phyloP scores from a whole-genome alignment of 2,329 filamentous ascomycete genomes.

The Aspergillus sp. region DNA sequence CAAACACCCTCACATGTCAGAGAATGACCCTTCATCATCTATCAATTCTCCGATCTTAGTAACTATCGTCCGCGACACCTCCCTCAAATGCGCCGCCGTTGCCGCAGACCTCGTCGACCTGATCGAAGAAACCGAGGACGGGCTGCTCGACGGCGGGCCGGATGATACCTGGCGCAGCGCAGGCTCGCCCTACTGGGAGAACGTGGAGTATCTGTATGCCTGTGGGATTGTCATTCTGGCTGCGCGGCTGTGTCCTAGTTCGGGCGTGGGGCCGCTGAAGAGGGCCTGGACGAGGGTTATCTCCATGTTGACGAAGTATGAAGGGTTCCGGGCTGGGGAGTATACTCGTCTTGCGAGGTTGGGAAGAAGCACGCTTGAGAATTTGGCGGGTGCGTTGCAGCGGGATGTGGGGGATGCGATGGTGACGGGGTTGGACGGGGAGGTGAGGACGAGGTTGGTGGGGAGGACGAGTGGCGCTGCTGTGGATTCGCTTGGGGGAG shows the following conservation, averaged over 20 bases:
- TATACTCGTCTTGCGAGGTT: neutral
- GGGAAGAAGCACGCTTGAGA: slow-evolving; percentile 10
- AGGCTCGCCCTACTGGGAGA: slow-evolving; percentile 18
- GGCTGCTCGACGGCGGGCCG: slow-evolving; percentile 5
- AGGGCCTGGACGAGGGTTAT: neutral
- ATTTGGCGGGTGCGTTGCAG: neutral
- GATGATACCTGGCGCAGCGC: neutral
- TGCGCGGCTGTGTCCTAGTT: slow-evolving; percentile 7
- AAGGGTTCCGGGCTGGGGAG: neutral
- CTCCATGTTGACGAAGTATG: slow-evolving; percentile 3
- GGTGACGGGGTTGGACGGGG: neutral
- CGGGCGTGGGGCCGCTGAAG: slow-evolving; percentile 4
- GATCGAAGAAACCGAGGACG: slow-evolving; percentile 9
- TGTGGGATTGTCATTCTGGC: slow-evolving; percentile 18
- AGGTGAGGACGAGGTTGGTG: neutral
- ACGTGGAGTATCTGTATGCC: slow-evolving; percentile 18
- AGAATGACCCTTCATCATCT: neutral
- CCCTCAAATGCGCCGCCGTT: slow-evolving; percentile 13
- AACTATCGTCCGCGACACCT: slow-evolving; percentile 15
- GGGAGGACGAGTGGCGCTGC: neutral
- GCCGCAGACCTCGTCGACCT: slow-evolving; percentile 12
- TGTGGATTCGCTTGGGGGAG: neutral
- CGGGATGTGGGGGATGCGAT: neutral
- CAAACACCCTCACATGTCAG: slow-evolving; percentile 8
- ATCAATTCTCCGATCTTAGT: slow-evolving; percentile 12